Percentiles rank a stretch among this genome's conserved stretches.
phyloP scores from a whole-genome alignment of 805 yeast genomes.

The Saturnispora ahearnii region DNA sequence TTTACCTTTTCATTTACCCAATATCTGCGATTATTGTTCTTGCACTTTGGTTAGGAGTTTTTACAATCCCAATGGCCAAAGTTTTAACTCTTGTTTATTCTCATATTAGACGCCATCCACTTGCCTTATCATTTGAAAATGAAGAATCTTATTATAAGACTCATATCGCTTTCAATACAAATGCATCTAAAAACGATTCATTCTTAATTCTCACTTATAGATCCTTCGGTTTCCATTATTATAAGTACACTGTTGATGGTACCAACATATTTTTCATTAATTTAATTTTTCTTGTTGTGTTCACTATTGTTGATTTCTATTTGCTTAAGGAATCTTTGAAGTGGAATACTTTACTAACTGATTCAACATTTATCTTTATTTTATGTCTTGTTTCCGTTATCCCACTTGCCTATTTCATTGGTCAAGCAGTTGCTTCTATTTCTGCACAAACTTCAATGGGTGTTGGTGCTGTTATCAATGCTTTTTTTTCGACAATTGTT shows the following conservation, averaged over 20 bases:
- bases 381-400: slow-evolving; percentile 76
- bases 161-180: slow-evolving; percentile 13
- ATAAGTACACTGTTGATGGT: slow-evolving; percentile 93
- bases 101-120: slow-evolving; percentile 83
- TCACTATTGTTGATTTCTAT: slow-evolving; percentile 74
- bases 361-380: slow-evolving; percentile 59
- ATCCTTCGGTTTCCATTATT: slow-evolving; percentile 86
- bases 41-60: slow-evolving; percentile 72
- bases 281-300: slow-evolving; percentile 65
- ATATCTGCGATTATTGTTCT: slow-evolving; percentile 44
- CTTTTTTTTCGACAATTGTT: slow-evolving; percentile 92
- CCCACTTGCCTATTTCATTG: slow-evolving; percentile 93
- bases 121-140: slow-evolving; percentile 69
- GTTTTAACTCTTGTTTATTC: slow-evolving; percentile 56
- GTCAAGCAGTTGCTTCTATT: slow-evolving; percentile 98
- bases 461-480: slow-evolving; percentile 95
- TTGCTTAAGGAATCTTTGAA: slow-evolving; percentile 41
- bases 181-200: slow-evolving; percentile 38
- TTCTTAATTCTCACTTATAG: slow-evolving; percentile 85
- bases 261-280: slow-evolving; percentile 90
- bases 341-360: slow-evolving; percentile 38
- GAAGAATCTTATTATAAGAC: slow-evolving; percentile 42
- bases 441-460: slow-evolving; percentile 99
- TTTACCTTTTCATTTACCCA: slow-evolving; percentile 66
- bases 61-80: slow-evolving; percentile 91